A percentile compares a stretch with the other conserved stretches of the same genome.
Conservation (phyloP, 148 eudicot genomes). For the Rhododendron griersonianum region DNA sequence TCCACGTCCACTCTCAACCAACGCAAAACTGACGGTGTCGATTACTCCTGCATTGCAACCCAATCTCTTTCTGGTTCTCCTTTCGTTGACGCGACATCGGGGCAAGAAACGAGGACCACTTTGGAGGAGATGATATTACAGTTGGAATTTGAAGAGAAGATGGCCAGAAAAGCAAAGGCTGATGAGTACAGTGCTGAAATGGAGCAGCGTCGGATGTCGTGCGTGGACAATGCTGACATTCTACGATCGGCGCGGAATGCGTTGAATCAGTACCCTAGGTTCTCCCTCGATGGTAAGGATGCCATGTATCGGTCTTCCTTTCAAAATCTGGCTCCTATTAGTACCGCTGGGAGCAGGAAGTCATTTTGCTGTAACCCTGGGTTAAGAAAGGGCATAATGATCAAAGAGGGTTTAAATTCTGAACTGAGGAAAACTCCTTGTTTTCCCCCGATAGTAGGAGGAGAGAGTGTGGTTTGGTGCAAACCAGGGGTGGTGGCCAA, state of each 20-base stretch:
- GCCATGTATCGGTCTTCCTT: constrained; percentile 75
- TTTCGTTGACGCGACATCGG: constrained; percentile 17
- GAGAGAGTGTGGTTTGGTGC: constrained; percentile 89
- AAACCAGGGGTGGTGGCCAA: constrained; percentile 82
- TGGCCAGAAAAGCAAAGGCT: constrained; percentile 44
- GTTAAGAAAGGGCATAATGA: background rate
- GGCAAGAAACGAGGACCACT: constrained; percentile 46
- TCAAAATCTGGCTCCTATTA: constrained; percentile 18
- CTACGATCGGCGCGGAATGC: constrained; percentile 75
- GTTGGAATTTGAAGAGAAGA: constrained; percentile 70
- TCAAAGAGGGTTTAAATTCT: background rate
- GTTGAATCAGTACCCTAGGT: constrained; percentile 80
- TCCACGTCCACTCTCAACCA: constrained; percentile 74
- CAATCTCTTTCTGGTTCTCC: constrained; percentile 13
- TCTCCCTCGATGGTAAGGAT: constrained; percentile 89
- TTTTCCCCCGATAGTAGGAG: constrained; percentile 53
- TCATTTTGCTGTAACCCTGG: background rate
- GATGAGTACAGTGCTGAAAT: constrained; percentile 20
- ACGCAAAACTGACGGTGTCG: constrained; percentile 10
- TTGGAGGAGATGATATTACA: constrained; percentile 86
- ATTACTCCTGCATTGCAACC: constrained; percentile 1
- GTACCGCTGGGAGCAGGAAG: background rate
- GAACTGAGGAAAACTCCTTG: background rate
- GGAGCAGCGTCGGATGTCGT: constrained; percentile 68
- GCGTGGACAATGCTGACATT: constrained; percentile 86